Evolutionary conservation across 495 filamentous ascomycete species (phyloP).

Genomic region (Aspergillus affinis): DNA sequence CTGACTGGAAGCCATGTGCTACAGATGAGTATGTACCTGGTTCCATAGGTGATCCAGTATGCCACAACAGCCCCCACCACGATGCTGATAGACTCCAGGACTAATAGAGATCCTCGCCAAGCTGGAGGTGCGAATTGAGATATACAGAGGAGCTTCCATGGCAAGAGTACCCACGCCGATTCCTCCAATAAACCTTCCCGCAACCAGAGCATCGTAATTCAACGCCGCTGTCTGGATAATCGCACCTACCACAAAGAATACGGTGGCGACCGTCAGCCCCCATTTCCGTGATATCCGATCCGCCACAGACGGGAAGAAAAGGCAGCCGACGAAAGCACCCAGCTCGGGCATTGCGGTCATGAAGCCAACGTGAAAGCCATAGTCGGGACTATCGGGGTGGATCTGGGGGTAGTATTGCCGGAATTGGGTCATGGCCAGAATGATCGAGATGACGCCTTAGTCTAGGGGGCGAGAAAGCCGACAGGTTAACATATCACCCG

Average conservation of each 20-base stretch:
- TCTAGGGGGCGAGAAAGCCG: slow-evolving; percentile 9
- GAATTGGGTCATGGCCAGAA: slow-evolving; percentile 28
- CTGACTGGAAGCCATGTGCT: too few relatives aligned
- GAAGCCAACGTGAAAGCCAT: too few relatives aligned
- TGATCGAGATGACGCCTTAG: slow-evolving; percentile 28
- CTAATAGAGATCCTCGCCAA: slow-evolving; percentile 65
- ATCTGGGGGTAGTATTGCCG: slow-evolving; percentile 20
- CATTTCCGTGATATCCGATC: too few relatives aligned
- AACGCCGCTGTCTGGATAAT: slow-evolving; percentile 31
- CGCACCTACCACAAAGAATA: slow-evolving; percentile 28
- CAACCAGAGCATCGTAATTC: slow-evolving; percentile 24
- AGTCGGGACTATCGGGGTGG: too few relatives aligned
- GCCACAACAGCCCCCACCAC: slow-evolving; percentile 70
- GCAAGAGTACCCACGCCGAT: slow-evolving; percentile 34
- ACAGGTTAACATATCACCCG: background rate
- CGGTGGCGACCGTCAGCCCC: too few relatives aligned
- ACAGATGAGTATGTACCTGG: slow-evolving; percentile 35
- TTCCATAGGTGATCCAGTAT: slow-evolving; percentile 66
- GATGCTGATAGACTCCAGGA: slow-evolving; percentile 66
- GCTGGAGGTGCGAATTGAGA: slow-evolving; percentile 60
- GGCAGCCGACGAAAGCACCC: too few relatives aligned
- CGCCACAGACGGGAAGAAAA: too few relatives aligned
- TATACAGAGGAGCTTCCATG: slow-evolving; percentile 58
- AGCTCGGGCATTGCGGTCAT: too few relatives aligned
- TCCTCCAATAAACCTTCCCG: slow-evolving; percentile 29